Conservation (phyloP, 208 protist species). For the Trichomonas tenax region DNA sequence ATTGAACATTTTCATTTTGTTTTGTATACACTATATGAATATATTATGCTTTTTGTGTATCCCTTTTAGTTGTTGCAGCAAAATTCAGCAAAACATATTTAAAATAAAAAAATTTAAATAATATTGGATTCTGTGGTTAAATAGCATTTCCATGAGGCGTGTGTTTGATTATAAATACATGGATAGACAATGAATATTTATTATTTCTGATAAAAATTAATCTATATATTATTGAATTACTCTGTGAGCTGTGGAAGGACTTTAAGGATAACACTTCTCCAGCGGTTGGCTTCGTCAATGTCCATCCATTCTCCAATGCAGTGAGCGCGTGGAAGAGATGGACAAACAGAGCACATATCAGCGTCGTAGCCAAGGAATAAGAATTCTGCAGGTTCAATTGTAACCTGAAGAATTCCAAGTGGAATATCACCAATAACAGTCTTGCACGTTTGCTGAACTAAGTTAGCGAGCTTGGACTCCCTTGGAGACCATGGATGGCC, state of each 20-base stretch:
- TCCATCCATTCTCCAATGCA: background rate
- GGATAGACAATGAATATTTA: too few species aligned
- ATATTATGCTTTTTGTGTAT: too few species aligned
- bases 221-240: too few species aligned
- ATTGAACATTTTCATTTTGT: too few species aligned
- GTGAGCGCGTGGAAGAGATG: background rate
- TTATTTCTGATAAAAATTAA: too few species aligned
- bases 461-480: background rate
- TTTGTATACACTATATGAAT: too few species aligned
- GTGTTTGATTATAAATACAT: too few species aligned
- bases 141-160: too few species aligned
- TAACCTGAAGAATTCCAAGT: background rate
- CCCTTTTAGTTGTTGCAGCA: too few species aligned
- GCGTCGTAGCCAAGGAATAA: background rate
- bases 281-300: background rate
- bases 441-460: background rate
- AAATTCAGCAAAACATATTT: too few species aligned
- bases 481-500: background rate
- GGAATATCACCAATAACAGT: background rate
- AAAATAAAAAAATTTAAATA: too few species aligned
- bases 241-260: background rate
- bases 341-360: background rate
- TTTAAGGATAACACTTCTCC: background rate
- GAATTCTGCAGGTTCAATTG: background rate
- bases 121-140: too few species aligned